Evolutionary conservation across 139 green algal genomes (phyloP).

Genomic region (Protoeuglena noctilucae): DNA sequence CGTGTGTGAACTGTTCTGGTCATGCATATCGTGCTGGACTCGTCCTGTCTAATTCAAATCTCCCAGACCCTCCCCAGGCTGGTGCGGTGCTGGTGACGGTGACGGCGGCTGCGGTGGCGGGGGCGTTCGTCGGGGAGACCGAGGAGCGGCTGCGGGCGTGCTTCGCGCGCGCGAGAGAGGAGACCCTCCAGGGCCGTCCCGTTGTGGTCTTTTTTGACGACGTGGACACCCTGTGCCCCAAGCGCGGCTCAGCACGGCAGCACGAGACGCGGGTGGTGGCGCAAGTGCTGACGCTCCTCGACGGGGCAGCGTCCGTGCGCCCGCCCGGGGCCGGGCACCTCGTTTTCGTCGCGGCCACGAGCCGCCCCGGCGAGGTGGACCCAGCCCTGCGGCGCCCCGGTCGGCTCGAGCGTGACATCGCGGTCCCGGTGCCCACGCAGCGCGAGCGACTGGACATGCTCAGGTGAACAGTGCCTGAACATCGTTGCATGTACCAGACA

Average conservation of each 20-base stretch:
- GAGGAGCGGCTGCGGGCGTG: conserved; percentile 61
- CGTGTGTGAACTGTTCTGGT: too few species aligned
- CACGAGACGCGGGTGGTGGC: conserved; percentile 74
- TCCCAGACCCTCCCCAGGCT: too few species aligned
- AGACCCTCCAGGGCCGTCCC: conserved; percentile 21
- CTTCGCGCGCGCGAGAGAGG: conserved; percentile 46
- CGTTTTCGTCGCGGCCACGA: conserved; percentile 65
- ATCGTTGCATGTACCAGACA: too few species aligned
- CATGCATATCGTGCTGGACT: too few species aligned
- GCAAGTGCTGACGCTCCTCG: conserved; percentile 88
- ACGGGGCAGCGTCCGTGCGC: conserved; percentile 25
- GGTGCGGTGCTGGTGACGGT: conserved; percentile 39
- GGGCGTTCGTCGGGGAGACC: conserved; percentile 57
- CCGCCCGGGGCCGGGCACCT: not conserved
- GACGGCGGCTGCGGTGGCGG: conserved; percentile 40
- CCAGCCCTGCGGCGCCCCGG: conserved; percentile 70
- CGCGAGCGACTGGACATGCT: conserved; percentile 24
- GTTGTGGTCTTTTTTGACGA: conserved; percentile 82
- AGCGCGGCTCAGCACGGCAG: conserved; percentile 26
- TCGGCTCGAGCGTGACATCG: conserved; percentile 72
- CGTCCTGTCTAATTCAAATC: too few species aligned
- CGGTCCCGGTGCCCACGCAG: conserved; percentile 36
- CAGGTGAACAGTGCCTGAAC: too few species aligned
- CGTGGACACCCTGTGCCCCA: conserved; percentile 67
- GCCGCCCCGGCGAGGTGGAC: conserved; percentile 72